Conservation (phyloP, 148 eudicot genomes). For the Pouteria glomerata region DNA sequence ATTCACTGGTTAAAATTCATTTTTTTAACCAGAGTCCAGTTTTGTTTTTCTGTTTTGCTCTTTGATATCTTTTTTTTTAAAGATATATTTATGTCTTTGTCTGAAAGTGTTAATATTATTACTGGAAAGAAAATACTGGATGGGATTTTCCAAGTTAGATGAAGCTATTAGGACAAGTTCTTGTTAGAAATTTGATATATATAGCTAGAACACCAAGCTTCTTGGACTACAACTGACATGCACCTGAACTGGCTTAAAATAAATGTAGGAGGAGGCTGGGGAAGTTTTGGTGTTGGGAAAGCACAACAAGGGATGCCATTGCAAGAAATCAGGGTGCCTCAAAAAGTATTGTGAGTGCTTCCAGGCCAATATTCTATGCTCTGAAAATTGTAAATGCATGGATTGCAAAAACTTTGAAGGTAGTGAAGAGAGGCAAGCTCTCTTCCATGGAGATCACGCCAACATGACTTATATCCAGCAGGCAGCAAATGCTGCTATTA, state of each 20-base stretch:
- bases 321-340: conserved; percentile 98
- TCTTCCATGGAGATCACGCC: conserved; percentile 90
- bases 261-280: conserved; percentile 69
- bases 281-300: conserved; percentile 60
- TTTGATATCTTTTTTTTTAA: neutral
- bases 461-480: conserved; percentile 74
- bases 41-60: neutral
- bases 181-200: neutral
- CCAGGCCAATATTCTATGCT: conserved; percentile 95
- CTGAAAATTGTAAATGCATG: conserved; percentile 91
- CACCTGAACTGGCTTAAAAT: neutral
- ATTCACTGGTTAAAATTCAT: no score
- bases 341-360: conserved; percentile 98
- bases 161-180: conserved; percentile 2
- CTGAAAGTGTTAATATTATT: neutral
- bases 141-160: neutral
- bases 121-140: neutral
- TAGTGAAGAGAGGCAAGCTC: conserved; percentile 94
- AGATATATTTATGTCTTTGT: neutral
- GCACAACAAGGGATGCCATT: conserved; percentile 98
- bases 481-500: conserved; percentile 98
- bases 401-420: conserved; percentile 98
- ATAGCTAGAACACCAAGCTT: neutral
- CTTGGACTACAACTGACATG: neutral
- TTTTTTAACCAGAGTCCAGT: neutral